Conservation (phyloP, 768 basidiomycete genomes). For the Collybiopsis luxurians region DNA sequence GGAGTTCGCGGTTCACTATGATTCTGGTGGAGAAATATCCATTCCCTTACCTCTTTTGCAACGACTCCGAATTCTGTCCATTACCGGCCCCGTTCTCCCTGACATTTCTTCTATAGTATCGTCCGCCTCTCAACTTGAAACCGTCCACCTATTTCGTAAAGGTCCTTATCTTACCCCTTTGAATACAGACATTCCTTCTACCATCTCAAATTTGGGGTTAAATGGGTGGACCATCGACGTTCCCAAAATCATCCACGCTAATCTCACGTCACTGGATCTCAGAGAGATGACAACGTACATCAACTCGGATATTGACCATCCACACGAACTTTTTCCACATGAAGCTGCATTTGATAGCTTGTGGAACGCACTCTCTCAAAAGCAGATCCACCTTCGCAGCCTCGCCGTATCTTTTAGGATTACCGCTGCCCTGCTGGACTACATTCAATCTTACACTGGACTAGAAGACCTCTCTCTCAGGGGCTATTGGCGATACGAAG, state of each 20-base stretch:
- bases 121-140: neutral
- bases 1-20: neutral
- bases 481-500: neutral
- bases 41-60: neutral
- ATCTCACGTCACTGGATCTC: neutral
- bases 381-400: neutral
- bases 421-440: neutral
- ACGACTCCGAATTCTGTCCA: neutral
- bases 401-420: neutral
- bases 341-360: neutral
- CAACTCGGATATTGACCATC: neutral
- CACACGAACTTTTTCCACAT: neutral
- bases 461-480: neutral
- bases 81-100: neutral
- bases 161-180: neutral
- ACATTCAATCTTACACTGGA: neutral
- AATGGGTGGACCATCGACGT: neutral
- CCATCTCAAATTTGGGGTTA: neutral
- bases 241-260: neutral
- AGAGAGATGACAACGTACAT: neutral
- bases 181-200: neutral
- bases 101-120: neutral
- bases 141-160: neutral
- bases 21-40: neutral
- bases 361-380: neutral